phyloP scores from a whole-genome alignment of 116 monocot species.

The Zostera marina region DNA sequence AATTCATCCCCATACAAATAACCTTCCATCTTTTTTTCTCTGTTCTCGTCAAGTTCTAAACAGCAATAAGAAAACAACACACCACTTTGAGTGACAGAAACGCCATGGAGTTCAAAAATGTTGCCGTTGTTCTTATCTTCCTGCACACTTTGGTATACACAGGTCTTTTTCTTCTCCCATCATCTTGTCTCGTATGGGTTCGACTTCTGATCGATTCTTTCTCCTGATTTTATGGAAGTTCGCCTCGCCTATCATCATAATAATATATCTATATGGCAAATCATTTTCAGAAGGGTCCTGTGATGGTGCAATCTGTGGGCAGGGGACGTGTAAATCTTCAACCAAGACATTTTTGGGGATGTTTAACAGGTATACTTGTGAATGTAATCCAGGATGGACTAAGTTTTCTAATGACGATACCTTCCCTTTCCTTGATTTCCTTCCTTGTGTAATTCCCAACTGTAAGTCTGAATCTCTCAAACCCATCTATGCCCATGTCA shows the following conservation, averaged over 20 bases:
- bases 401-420: neutral
- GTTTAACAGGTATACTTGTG: constrained; percentile 2
- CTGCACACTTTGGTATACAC: neutral
- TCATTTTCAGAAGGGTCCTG: constrained; percentile 2
- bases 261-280: too few relatives aligned
- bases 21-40: too few relatives aligned
- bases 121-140: neutral
- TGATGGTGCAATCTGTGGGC: constrained; percentile 4
- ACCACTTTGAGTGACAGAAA: neutral
- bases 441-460: constrained; percentile 21
- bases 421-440: constrained; percentile 6
- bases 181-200: neutral
- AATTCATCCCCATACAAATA: too few relatives aligned
- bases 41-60: too few relatives aligned
- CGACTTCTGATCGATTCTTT: neutral
- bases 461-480: constrained; percentile 7
- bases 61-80: too few relatives aligned
- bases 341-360: neutral
- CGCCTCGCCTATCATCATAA: too few relatives aligned
- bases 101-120: neutral
- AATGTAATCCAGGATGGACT: constrained; percentile 15
- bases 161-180: neutral
- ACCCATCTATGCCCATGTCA: too few relatives aligned
- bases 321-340: constrained; percentile 9
- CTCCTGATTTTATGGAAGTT: neutral